Base-by-base conservation (phyloP, 1,284 basidiomycete genomes). In the Melampsora larici-populina region DNA sequence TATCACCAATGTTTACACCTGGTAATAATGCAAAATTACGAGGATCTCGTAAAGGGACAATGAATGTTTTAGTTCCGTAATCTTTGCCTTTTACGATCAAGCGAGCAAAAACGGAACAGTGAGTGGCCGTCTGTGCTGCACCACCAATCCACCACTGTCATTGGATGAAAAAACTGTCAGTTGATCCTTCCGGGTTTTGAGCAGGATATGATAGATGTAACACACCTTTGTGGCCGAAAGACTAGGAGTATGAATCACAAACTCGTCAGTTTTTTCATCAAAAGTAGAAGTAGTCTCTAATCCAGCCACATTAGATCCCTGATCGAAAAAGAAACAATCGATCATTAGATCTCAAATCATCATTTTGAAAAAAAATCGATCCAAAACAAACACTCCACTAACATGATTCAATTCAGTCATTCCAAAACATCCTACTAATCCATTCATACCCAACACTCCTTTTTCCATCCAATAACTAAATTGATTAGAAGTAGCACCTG, bases 281-380 rank as follows among this genome's bases (percentile, higher is more conserved):
- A 88, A 87, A 1, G 87, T 88, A 0, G 87, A 87, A 5, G 87
- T 88, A 49, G 87, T 88, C 82, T 88, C 86, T 69, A 88, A 84
- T 17, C 87, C 87, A 11, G 87, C 87, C 33, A 88, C 87, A 81
- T 88, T 88, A 66, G 85, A 86, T 58, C 87, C 86, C 81, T 87
- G 86, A 9, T 84, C 84, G 1, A 31, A 17, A 33, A 29, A 21
- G 0, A n/a, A 11, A 26, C 8, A 84, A 80, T 78, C 84, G n/a
- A n/a, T n/a, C n/a, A n/a, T n/a, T n/a, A n/a, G n/a, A n/a, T n/a
- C n/a, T n/a, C n/a, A n/a, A n/a, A n/a, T n/a, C n/a, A n/a, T n/a
- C n/a, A n/a, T n/a, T n/a, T n/a, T 21, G 8, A 49, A 21, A 46
- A 43, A 43, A 7, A n/a, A 2, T 9, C 55, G 55, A 58, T 58